Evolutionary conservation across 2,329 filamentous ascomycete genomes (phyloP).

Genomic region (Penicillium sp.): DNA sequence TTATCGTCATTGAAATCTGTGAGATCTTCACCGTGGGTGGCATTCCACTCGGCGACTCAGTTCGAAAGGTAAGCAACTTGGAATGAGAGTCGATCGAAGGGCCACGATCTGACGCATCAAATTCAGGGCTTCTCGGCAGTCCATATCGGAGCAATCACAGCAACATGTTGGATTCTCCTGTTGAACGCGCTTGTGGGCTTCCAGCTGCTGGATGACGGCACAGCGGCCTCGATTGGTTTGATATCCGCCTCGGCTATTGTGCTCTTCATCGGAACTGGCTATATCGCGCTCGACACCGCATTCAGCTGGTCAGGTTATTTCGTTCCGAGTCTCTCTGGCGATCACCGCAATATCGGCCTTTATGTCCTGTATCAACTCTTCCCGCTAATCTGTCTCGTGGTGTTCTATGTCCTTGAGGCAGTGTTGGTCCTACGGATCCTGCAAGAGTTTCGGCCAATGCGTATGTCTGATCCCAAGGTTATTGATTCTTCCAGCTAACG

Average conservation of each 20-base stretch:
- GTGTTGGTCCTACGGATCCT: slow-evolving; percentile 79
- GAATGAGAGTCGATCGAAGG: neutral
- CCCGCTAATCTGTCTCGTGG: slow-evolving; percentile 80
- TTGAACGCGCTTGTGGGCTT: slow-evolving; percentile 89
- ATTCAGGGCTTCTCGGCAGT: slow-evolving; percentile 75
- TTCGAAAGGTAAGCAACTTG: slow-evolving; percentile 56
- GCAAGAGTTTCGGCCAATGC: slow-evolving; percentile 84
- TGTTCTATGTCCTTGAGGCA: slow-evolving; percentile 77
- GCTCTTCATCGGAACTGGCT: slow-evolving; percentile 84
- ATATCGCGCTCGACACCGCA: slow-evolving; percentile 90
- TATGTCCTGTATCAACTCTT: slow-evolving; percentile 92
- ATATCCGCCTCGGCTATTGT: slow-evolving; percentile 63
- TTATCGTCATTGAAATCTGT: slow-evolving; percentile 82
- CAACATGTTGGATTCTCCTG: slow-evolving; percentile 84
- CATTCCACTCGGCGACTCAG: slow-evolving; percentile 66
- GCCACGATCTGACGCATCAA: slow-evolving; percentile 8
- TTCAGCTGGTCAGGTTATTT: slow-evolving; percentile 79
- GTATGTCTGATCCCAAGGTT: slow-evolving; percentile 43
- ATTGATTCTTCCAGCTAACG: slow-evolving; percentile 2
- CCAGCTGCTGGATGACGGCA: slow-evolving; percentile 90
- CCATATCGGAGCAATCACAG: slow-evolving; percentile 82
- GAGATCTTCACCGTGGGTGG: slow-evolving; percentile 94
- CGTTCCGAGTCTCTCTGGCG: slow-evolving; percentile 50
- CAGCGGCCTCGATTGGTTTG: slow-evolving; percentile 71
- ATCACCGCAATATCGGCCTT: slow-evolving; percentile 71